A percentile compares a stretch with the other conserved stretches of the same genome.
Conservation (phyloP, 768 basidiomycete genomes). For the Phylloporus arenicola region DNA sequence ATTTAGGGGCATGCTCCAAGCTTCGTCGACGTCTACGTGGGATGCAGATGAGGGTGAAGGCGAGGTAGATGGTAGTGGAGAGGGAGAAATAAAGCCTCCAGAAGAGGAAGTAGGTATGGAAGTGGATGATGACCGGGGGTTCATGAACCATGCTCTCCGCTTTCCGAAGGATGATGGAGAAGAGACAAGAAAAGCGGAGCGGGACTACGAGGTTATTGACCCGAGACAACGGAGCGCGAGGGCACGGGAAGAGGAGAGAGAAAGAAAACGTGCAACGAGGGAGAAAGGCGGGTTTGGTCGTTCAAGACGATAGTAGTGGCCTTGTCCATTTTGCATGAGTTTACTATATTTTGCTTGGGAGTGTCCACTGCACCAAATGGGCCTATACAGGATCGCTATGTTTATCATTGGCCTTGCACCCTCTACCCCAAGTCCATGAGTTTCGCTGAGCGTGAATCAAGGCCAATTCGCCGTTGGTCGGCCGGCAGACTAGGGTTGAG, state of each 20-base stretch:
- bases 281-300: slow-evolving; percentile 18
- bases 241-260: slow-evolving; percentile 74
- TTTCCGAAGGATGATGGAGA: slow-evolving; percentile 79
- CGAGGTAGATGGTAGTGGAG: slow-evolving; percentile 14
- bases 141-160: slow-evolving; percentile 64
- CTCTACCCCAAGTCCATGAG: background rate
- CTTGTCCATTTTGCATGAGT: background rate
- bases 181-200: slow-evolving; percentile 69
- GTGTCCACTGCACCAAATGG: too few species aligned
- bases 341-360: background rate
- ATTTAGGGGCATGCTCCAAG: slow-evolving; percentile 67
- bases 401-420: too few species aligned
- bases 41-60: slow-evolving; percentile 22
- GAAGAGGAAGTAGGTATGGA: slow-evolving; percentile 55
- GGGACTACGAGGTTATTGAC: slow-evolving; percentile 89
- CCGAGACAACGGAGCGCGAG: slow-evolving; percentile 66
- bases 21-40: slow-evolving; percentile 29
- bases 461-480: background rate
- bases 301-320: slow-evolving; percentile 21
- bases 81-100: slow-evolving; percentile 10
- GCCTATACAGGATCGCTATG: too few species aligned
- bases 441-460: background rate
- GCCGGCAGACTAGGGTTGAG: background rate
- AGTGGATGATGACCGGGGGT: slow-evolving; percentile 71
- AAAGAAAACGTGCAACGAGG: slow-evolving; percentile 43